Conservation (phyloP, 1,284 basidiomycete species). For the Ganoderma lucidum region DNA sequence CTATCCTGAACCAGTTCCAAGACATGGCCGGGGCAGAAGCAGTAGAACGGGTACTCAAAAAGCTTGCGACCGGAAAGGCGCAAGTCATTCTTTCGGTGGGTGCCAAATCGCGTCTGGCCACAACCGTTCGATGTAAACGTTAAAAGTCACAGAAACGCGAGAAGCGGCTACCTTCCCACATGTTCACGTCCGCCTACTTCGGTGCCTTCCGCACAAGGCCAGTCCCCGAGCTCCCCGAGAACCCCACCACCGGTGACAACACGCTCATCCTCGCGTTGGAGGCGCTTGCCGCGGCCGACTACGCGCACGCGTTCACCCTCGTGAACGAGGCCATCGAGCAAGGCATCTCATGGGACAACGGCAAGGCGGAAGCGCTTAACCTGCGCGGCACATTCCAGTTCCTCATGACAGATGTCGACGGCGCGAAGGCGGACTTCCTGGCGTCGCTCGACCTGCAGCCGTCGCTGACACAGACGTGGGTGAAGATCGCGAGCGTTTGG, state of each 20-base stretch:
- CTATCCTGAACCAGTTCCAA: conserved; percentile 94
- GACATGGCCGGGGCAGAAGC: conserved; percentile 83
- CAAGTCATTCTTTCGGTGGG: conserved; percentile 71
- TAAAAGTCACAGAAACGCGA: conserved; percentile 67
- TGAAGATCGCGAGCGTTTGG: conserved; percentile 97
- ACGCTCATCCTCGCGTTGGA: conserved; percentile 85
- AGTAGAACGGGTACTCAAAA: conserved; percentile 94
- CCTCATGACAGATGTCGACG: conserved; percentile 85
- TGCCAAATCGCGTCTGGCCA: conserved; percentile 15
- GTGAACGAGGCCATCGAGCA: conserved; percentile 91
- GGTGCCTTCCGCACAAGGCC: conserved; percentile 91
- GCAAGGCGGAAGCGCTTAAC: conserved; percentile 91
- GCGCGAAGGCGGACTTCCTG: conserved; percentile 89
- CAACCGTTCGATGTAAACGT: no score
- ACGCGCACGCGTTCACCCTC: conserved; percentile 82
- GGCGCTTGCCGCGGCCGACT: conserved; percentile 90
- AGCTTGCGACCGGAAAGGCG: conserved; percentile 79
- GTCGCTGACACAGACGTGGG: conserved; percentile 88
- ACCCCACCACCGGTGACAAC: conserved; percentile 81
- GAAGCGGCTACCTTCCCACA: conserved; percentile 88
- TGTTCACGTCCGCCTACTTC: conserved; percentile 96
- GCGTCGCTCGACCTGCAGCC: conserved; percentile 81
- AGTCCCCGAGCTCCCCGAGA: conserved; percentile 80
- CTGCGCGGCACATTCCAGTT: conserved; percentile 98
- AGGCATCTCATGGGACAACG: conserved; percentile 80